Conservation (phyloP, 1,139 yeast genomes). For the Saccharomycopsis phalli region DNA sequence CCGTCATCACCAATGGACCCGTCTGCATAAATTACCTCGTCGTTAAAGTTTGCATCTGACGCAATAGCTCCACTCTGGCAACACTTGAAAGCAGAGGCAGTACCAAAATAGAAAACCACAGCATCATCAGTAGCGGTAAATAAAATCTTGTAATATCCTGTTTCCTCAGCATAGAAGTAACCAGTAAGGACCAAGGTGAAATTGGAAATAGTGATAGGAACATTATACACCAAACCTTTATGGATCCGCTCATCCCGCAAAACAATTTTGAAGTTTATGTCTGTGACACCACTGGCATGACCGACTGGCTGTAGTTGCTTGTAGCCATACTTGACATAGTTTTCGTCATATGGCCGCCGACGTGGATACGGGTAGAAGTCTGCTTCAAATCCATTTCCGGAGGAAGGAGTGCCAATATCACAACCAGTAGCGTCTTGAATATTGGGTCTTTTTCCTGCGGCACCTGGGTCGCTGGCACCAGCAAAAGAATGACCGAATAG, state of each 20-base stretch:
- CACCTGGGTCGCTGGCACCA: too few species aligned
- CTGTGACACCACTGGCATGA: constrained; percentile 5
- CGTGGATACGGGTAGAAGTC: constrained; percentile 6
- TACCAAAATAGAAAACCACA: constrained; percentile 25
- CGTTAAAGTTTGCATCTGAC: background rate
- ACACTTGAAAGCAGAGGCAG: constrained; percentile 26
- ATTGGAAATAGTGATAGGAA: constrained; percentile 18
- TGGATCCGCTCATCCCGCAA: too few species aligned
- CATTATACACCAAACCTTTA: too few species aligned
- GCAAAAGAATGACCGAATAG: too few species aligned
- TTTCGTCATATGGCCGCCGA: background rate
- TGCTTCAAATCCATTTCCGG: constrained; percentile 13
- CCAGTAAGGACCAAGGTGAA: constrained; percentile 25
- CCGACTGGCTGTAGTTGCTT: constrained; percentile 1
- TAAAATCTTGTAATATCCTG: constrained; percentile 25
- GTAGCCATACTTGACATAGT: constrained; percentile 8
- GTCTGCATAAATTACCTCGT: constrained; percentile 11
- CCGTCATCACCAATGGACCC: background rate
- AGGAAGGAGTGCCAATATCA: constrained; percentile 4
- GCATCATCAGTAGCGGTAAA: constrained; percentile 25
- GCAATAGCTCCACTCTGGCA: constrained; percentile 21
- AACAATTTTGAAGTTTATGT: constrained; percentile 3
- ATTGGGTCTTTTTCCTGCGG: too few species aligned
- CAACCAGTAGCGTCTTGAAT: too few species aligned
- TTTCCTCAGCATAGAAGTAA: constrained; percentile 23